Evolutionary conservation across 2,329 filamentous ascomycete species (phyloP).

Genomic region (Cercospora zeina): DNA sequence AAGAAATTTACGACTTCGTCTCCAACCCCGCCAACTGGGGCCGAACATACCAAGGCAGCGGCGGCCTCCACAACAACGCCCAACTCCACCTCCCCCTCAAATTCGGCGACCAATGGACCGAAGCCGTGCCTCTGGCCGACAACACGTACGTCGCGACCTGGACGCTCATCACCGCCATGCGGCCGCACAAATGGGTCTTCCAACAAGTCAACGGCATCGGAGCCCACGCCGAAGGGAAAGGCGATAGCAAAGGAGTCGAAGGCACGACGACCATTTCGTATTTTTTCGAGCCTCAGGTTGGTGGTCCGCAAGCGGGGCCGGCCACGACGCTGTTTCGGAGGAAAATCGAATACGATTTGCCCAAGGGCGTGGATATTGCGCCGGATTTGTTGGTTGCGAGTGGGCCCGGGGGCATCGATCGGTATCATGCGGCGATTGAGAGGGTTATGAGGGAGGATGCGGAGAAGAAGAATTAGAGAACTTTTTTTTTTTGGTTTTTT

Average conservation of each 20-base stretch:
- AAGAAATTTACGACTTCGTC: slow-evolving; percentile 14
- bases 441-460: neutral
- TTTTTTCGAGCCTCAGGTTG: neutral
- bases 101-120: neutral
- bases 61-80: neutral
- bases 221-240: neutral
- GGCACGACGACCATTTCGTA: neutral
- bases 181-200: neutral
- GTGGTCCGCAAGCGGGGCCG: neutral
- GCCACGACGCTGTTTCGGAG: neutral
- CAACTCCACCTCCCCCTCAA: neutral
- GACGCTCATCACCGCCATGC: neutral
- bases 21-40: slow-evolving; percentile 9
- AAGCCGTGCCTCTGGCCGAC: neutral
- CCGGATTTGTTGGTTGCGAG: neutral
- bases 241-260: neutral
- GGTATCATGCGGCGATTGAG: slow-evolving; percentile 1
- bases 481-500: too few relatives aligned
- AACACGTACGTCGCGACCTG: neutral
- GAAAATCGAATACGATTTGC: neutral
- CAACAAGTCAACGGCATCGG: neutral
- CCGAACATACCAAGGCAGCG: slow-evolving; percentile 1
- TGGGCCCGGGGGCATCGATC: neutral
- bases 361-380: neutral
- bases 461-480: neutral